Percentiles rank a stretch among this genome's conserved stretches.
Conservation (phyloP, 2,329 filamentous ascomycete genomes). For the Diaporthe eres region DNA sequence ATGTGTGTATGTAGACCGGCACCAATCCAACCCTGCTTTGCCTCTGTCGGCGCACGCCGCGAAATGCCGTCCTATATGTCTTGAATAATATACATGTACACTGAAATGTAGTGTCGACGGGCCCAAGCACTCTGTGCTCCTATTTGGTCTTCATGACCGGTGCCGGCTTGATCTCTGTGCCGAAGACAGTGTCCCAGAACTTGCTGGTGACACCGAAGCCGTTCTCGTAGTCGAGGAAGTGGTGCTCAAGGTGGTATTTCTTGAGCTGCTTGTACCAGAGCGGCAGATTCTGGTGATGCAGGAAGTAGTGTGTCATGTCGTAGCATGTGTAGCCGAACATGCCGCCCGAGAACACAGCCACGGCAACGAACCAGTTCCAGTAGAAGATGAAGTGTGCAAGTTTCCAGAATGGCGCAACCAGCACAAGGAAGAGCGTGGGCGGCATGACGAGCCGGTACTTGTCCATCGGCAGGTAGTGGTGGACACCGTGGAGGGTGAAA, state of each 20-base stretch:
- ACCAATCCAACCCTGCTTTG: conserved; percentile 11
- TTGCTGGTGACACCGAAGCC: conserved; percentile 96
- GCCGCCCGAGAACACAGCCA: conserved; percentile 86
- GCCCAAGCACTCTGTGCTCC: conserved; percentile 3
- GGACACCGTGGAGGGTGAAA: conserved; percentile 95
- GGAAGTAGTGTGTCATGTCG: conserved; percentile 98
- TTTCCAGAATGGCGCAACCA: conserved; percentile 93
- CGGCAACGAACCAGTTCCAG: conserved; percentile 87
- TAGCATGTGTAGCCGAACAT: conserved; percentile 97
- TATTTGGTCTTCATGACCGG: conserved; percentile 55
- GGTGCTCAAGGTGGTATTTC: conserved; percentile 97
- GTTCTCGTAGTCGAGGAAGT: conserved; percentile 98
- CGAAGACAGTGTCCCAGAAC: conserved; percentile 96
- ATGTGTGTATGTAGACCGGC: background rate
- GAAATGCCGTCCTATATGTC: conserved; percentile 16
- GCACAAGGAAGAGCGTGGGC: conserved; percentile 84
- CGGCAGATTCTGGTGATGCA: conserved; percentile 94
- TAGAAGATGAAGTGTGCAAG: conserved; percentile 86
- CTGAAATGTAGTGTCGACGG: conserved; percentile 32
- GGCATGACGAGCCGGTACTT: conserved; percentile 98
- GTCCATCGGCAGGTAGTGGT: conserved; percentile 99
- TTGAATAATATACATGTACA: conserved; percentile 36
- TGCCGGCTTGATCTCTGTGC: conserved; percentile 77
- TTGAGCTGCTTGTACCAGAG: conserved; percentile 92
- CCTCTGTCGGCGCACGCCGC: background rate